These are phyloP conservation scores for Cladorrhinum sp. DNA, from an alignment of 2,329 filamentous ascomycete species.

Conservation along the genomic window DNA sequence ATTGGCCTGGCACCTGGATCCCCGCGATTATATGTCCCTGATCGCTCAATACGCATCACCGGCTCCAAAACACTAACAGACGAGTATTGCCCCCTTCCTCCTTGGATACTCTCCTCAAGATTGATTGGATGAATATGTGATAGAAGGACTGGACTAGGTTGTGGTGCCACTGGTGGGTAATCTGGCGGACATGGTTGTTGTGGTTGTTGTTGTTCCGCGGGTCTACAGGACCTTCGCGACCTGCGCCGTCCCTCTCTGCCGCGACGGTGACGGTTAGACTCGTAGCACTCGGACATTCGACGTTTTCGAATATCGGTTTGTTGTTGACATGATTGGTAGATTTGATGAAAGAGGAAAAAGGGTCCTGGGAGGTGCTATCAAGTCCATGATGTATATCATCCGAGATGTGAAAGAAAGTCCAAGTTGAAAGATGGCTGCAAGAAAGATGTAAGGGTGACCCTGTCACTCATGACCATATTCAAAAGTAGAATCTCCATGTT, in stretches of 20 bases:
- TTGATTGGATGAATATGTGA: constrained; percentile 26
- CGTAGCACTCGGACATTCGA: constrained; percentile 5
- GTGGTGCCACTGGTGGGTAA: neutral
- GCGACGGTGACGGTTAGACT: constrained; percentile 1
- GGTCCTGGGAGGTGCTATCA: too few species aligned
- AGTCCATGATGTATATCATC: too few species aligned
- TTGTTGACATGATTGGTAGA: neutral
- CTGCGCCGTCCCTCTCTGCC: neutral
- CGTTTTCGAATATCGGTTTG: neutral
- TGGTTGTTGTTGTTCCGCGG: neutral
- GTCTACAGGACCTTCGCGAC: neutral
- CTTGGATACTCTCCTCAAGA: constrained; percentile 25
- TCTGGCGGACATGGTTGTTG: neutral
- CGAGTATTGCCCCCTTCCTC: constrained; percentile 22
- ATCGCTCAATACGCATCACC: constrained; percentile 26
- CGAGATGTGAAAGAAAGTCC: too few species aligned
- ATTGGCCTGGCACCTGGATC: constrained; percentile 7
- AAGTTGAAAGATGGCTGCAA: too few species aligned
- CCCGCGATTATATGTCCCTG: constrained; percentile 1
- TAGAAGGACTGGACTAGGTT: constrained; percentile 5
- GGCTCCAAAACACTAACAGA: constrained; percentile 27
- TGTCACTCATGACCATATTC: too few species aligned
- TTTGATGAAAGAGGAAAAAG: too few species aligned
- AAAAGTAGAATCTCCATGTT: too few species aligned
- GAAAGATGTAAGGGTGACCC: too few species aligned